These are phyloP conservation scores for Smittium mucronatum DNA, from an alignment of 371 early-diverging fungal species.

Conservation along the genomic window DNA sequence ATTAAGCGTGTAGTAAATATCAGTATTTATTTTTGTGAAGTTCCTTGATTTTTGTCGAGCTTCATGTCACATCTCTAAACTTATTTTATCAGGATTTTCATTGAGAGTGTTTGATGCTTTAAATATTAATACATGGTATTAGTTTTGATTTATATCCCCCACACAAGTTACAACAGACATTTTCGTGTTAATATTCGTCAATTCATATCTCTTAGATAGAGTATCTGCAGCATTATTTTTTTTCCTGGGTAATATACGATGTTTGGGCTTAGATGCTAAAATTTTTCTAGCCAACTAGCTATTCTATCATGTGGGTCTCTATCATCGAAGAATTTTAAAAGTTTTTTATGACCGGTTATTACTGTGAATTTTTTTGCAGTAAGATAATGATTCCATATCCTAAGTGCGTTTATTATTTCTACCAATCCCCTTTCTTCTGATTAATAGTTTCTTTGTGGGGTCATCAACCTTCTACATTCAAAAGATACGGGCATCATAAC, in stretches of 20 bases:
- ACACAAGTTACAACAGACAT: background rate
- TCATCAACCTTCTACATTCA: too few relatives aligned
- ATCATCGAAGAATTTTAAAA: background rate
- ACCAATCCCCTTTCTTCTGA: too few relatives aligned
- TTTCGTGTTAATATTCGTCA: slow-evolving; percentile 21
- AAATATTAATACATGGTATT: background rate
- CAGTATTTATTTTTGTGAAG: too few relatives aligned
- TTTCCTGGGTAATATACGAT: slow-evolving; percentile 3
- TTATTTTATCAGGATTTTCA: background rate
- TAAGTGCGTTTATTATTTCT: too few relatives aligned
- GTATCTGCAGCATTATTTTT: slow-evolving; percentile 11
- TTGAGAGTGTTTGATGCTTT: background rate
- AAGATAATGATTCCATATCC: too few relatives aligned
- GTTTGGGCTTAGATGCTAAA: background rate
- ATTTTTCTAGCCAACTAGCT: slow-evolving; percentile 8
- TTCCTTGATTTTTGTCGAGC: too few relatives aligned
- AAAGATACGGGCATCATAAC: too few relatives aligned
- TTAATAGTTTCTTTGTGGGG: too few relatives aligned
- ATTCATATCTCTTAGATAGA: background rate
- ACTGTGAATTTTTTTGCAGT: background rate
- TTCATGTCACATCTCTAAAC: background rate
- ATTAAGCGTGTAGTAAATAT: too few relatives aligned
- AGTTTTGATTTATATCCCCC: background rate
- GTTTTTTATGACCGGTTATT: slow-evolving; percentile 3
- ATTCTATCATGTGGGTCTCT: slow-evolving; percentile 9